Evolutionary conservation across 106 monocot species (phyloP), one percentile per base, ranked within the genome.

Genomic region (Apostasia shenzhenica): DNA sequence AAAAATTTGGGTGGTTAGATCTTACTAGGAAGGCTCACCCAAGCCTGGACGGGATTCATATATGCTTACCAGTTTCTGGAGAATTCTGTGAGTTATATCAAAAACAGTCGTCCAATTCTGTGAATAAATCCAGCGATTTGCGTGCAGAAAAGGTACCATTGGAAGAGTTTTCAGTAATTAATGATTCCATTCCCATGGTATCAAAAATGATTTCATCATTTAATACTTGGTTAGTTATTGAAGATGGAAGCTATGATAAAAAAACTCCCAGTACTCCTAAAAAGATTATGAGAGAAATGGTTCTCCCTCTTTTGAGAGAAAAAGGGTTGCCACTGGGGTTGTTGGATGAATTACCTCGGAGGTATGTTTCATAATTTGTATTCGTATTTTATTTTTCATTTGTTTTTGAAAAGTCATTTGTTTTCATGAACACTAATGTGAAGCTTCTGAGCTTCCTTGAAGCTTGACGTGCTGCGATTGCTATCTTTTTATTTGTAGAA

Each of bases 1-100:
- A 92, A 81, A 83, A 79, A 48, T 85, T 84, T 69, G 81, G 85
- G 78, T 97, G 84, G 86, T 79, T 97, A 72, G 97, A 97, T 74
- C 74, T 83, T 60, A 67, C 69, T 58, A 92, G 82, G 67, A 97
- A 87, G 63, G 89, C 81, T 61, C 67, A 70, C 38, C 73, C 66
- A 43, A 85, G 77, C 72, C 59, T 73, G 5, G 89, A 97, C 85
- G 85, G 81, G 5, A 1, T 11, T 40, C 63, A 76, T 77, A 72
- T 97, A n/a, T 49, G n/a, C 68, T 81, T 97, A 44, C 97, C 92
- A 65, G 55, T 97, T 52, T 75, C 41, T 70, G 56, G 40, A 45
- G 69, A 72, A 0, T 85, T 89, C 45, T 67, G 55, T 77, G 51
- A 54, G 41, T 68, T 92, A 3, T 59, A 80, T 67, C 26, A 63